A percentile compares a stretch with the other conserved stretches of the same genome.
These are phyloP conservation scores for Phycomyces blakesleeanus DNA, from an alignment of 192 early-diverging fungal genomes.

Conservation along the genomic window DNA sequence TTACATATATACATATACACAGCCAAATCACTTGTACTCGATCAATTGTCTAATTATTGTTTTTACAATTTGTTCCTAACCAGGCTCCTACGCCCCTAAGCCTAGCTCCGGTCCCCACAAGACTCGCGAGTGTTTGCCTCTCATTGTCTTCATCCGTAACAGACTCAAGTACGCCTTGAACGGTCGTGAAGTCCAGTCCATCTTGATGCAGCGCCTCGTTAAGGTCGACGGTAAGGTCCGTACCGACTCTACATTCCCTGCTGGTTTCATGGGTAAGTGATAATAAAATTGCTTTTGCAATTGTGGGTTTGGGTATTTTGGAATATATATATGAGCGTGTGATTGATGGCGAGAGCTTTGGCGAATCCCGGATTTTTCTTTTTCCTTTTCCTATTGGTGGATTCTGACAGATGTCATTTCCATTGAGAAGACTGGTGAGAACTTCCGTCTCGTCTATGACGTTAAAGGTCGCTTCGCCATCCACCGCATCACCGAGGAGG, in stretches of 20 bases:
- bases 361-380: slow-evolving; percentile 30
- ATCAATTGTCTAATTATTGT: neutral
- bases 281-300: neutral
- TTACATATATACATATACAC: no score
- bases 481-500: slow-evolving; percentile 97
- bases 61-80: no score
- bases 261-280: slow-evolving; percentile 90
- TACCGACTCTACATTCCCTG: slow-evolving; percentile 93
- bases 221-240: slow-evolving; percentile 99
- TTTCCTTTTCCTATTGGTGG: slow-evolving; percentile 12
- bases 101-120: slow-evolving; percentile 72
- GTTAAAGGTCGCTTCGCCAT: slow-evolving; percentile 99
- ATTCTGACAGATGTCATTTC: slow-evolving; percentile 73
- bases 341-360: slow-evolving; percentile 27
- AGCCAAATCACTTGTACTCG: neutral
- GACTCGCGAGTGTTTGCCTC: slow-evolving; percentile 97
- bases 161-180: slow-evolving; percentile 98
- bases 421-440: slow-evolving; percentile 96
- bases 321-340: slow-evolving; percentile 1
- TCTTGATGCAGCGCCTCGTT: slow-evolving; percentile 97
- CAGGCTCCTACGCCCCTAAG: slow-evolving; percentile 38
- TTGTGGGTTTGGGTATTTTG: slow-evolving; percentile 1
- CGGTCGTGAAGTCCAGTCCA: slow-evolving; percentile 92
- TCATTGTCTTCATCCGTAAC: slow-evolving; percentile 98
- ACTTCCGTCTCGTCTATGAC: slow-evolving; percentile 99